These are phyloP conservation scores for Vitis vinifera DNA, from an alignment of 164 flowering plant genomes.

Conservation along the genomic window DNA sequence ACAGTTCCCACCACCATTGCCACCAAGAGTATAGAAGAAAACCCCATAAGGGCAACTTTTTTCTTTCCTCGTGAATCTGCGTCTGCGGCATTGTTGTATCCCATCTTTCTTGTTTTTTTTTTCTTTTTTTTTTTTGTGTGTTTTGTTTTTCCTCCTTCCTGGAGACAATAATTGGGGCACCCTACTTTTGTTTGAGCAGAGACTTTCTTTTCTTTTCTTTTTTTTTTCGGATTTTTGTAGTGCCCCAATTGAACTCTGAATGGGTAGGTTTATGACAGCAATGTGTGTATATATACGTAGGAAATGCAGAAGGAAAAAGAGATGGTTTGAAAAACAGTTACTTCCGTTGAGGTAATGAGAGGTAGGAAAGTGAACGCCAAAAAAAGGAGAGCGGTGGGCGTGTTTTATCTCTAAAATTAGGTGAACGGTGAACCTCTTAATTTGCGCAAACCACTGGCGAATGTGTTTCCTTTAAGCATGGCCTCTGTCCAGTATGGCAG, in stretches of 20 bases:
- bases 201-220: no score
- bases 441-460: no score
- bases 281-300: background rate
- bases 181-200: no score
- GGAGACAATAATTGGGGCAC: no score
- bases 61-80: conserved; percentile 18
- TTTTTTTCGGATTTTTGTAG: no score
- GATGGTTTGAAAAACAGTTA: no score
- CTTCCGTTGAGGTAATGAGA: background rate
- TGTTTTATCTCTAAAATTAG: background rate
- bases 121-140: no score
- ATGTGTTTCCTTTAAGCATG: background rate
- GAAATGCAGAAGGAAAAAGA: background rate
- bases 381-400: background rate
- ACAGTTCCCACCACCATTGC: conserved; percentile 46
- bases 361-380: background rate
- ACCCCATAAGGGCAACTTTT: conserved; percentile 37
- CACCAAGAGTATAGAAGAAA: conserved; percentile 46
- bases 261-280: no score
- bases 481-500: background rate
- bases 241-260: no score
- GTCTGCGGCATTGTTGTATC: background rate
- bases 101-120: background rate
- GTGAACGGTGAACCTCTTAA: background rate
- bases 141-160: no score